Base-by-base conservation (phyloP, 2,329 filamentous ascomycete species). In the Lasiodiplodia sp. region DNA sequence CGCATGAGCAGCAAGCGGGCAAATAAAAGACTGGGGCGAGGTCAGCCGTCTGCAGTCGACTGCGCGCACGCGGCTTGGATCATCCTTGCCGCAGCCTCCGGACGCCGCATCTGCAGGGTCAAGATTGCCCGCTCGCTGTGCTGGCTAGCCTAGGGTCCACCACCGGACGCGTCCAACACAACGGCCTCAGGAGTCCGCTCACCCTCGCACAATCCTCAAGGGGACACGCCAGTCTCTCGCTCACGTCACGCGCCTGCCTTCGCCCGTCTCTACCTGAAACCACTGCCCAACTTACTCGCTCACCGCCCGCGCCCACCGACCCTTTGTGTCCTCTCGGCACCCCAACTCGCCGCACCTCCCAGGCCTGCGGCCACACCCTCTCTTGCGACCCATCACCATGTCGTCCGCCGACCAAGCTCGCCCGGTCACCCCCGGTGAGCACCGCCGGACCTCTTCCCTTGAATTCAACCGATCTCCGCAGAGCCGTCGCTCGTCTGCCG, bases 401-500 rank as follows among this genome's bases (percentile, higher is more conserved):
- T 68, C 66, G 51, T 44, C 56, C 49, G 47, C 49, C 49, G 66
- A 68, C 66, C 66, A 67, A 28, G 23, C 56, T 37, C 66, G 66
- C 56, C 66, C 66, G 14, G 57, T 52, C 44, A 63, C 66, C 56
- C 66, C 66, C 28, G 56, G 40, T 49, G 55, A 60, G 70, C 80
- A 78, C 72, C 79, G 78, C 18, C 74, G 76, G 44, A 75, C 78
- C 58, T 82, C 81, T 18, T 82, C 80, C 70, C 73, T 82, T 62
- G 80, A 82, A 68, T 81, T 81, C 67, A 76, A 75, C 62, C 74
- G 69, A 47, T 78, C 79, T 68, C 72, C 77, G 63, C 77, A 73
- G 37, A 73, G 75, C 71, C 75, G 78, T 31, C 77, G 78, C 69
- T 79, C 78, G n/a, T 83, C 82, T 65, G 82, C 82, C 18, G 76